Evolutionary conservation across 768 basidiomycete species (phyloP).

Genomic region (Piloderma croceum): DNA sequence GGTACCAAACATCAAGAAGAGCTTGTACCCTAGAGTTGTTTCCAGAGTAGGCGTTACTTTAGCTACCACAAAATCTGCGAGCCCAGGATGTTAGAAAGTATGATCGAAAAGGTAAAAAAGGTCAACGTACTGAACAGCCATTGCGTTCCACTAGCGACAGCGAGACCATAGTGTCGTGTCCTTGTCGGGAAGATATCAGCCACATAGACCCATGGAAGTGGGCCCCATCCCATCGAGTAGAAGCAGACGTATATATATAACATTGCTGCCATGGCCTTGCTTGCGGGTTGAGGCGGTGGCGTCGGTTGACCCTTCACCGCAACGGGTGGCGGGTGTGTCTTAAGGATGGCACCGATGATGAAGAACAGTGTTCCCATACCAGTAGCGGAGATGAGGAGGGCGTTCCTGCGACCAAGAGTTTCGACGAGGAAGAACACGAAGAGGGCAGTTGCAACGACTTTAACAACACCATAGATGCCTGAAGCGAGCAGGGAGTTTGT

Average conservation of each 20-base stretch:
- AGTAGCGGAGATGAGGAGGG: constrained; percentile 65
- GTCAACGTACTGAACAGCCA: constrained; percentile 72
- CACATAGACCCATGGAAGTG: constrained; percentile 58
- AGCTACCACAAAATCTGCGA: constrained; percentile 61
- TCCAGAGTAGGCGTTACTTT: constrained; percentile 66
- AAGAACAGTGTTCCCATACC: constrained; percentile 80
- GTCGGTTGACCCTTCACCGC: constrained; percentile 31
- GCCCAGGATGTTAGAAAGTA: constrained; percentile 1
- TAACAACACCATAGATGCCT: constrained; percentile 65
- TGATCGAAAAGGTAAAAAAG: neutral
- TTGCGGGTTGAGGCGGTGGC: constrained; percentile 41
- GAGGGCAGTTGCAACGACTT: constrained; percentile 58
- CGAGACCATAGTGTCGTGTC: constrained; percentile 75
- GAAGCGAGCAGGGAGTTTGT: constrained; percentile 64
- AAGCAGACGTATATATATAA: constrained; percentile 85
- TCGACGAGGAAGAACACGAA: constrained; percentile 70
- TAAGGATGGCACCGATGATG: constrained; percentile 80
- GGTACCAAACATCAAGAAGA: constrained; percentile 73
- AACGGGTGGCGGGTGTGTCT: constrained; percentile 59
- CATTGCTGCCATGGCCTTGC: constrained; percentile 80
- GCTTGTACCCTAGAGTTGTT: constrained; percentile 59
- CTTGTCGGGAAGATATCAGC: constrained; percentile 85
- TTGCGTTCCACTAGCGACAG: constrained; percentile 69
- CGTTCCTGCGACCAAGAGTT: constrained; percentile 59
- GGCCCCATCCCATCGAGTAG: constrained; percentile 83